Evolutionary conservation across 1,139 yeast species (phyloP).

Genomic region (Protomyces pachydermus): DNA sequence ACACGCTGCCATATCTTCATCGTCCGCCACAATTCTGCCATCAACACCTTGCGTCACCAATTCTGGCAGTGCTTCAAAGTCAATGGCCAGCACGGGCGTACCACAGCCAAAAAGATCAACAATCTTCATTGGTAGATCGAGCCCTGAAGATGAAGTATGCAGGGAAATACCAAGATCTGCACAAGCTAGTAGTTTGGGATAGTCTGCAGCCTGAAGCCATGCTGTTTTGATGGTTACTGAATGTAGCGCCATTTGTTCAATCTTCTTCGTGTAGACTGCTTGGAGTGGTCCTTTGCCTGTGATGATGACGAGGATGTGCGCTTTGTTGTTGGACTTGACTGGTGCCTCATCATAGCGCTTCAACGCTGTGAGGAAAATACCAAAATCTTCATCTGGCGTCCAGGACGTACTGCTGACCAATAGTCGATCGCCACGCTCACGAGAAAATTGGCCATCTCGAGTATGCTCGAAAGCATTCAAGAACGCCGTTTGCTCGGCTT

Average conservation of each 20-base stretch:
- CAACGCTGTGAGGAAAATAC: slow-evolving; percentile 63
- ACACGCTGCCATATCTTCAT: slow-evolving; percentile 41
- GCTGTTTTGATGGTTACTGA: slow-evolving; percentile 56
- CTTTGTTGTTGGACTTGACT: slow-evolving; percentile 37
- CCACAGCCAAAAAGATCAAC: slow-evolving; percentile 97
- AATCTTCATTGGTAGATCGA: slow-evolving; percentile 95
- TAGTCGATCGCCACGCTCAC: slow-evolving; percentile 35
- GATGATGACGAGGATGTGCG: slow-evolving; percentile 60
- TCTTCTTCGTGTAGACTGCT: slow-evolving; percentile 45
- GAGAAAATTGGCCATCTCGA: slow-evolving; percentile 28
- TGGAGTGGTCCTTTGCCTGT: slow-evolving; percentile 95
- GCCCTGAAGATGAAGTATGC: slow-evolving; percentile 86
- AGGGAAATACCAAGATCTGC: slow-evolving; percentile 88
- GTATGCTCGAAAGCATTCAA: slow-evolving; percentile 45
- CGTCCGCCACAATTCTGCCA: slow-evolving; percentile 38
- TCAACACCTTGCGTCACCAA: slow-evolving; percentile 41
- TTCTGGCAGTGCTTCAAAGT: slow-evolving; percentile 56
- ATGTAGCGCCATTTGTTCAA: slow-evolving; percentile 33
- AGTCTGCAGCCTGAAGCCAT: slow-evolving; percentile 78
- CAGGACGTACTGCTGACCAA: slow-evolving; percentile 85
- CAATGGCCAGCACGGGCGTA: slow-evolving; percentile 75
- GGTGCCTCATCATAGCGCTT: slow-evolving; percentile 49
- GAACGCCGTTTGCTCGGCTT: slow-evolving; percentile 6
- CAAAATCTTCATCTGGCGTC: slow-evolving; percentile 91
- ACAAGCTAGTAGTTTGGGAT: slow-evolving; percentile 65